A percentile compares a stretch with the other conserved stretches of the same genome.
phyloP scores from a whole-genome alignment of 2,329 filamentous ascomycete species.

The Kalaharituber pfeilii region DNA sequence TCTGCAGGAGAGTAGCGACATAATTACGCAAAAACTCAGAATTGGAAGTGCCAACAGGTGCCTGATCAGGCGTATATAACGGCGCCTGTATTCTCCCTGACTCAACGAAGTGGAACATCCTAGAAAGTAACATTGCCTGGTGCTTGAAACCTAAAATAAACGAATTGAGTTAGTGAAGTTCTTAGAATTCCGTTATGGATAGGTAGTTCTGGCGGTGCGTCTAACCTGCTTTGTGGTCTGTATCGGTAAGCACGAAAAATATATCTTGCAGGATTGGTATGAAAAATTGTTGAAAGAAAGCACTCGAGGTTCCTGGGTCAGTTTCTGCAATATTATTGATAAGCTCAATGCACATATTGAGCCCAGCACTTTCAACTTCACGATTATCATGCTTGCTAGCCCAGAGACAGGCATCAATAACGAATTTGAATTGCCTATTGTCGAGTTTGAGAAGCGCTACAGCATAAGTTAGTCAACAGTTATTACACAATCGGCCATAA shows the following conservation, averaged over 20 bases:
- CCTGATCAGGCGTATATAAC: slow-evolving; percentile 73
- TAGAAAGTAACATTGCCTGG: slow-evolving; percentile 79
- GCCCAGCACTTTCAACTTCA: slow-evolving; percentile 84
- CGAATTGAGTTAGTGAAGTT: too few relatives aligned
- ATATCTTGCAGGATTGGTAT: slow-evolving; percentile 91
- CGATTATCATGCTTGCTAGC: slow-evolving; percentile 99
- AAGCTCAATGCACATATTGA: slow-evolving; percentile 95
- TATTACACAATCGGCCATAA: background rate
- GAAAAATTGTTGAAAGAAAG: slow-evolving; percentile 98
- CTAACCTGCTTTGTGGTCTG: slow-evolving; percentile 76
- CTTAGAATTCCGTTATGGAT: slow-evolving; percentile 7
- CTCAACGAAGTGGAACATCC: slow-evolving; percentile 93
- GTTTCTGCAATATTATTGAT: slow-evolving; percentile 95
- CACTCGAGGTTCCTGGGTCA: slow-evolving; percentile 66
- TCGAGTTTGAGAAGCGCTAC: slow-evolving; percentile 74
- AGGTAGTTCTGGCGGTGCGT: background rate
- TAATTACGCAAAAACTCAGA: slow-evolving; percentile 80
- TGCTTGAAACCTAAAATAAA: slow-evolving; percentile 91
- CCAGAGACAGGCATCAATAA: slow-evolving; percentile 99
- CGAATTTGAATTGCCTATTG: slow-evolving; percentile 94
- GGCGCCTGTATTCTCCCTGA: slow-evolving; percentile 80
- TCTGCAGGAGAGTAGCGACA: slow-evolving; percentile 66
- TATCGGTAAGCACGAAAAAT: slow-evolving; percentile 94
- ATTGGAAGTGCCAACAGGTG: slow-evolving; percentile 67
- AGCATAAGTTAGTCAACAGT: slow-evolving; percentile 14